phyloP scores from a whole-genome alignment of 2,329 filamentous ascomycete species.

The Cordyceps fumosorosea region DNA sequence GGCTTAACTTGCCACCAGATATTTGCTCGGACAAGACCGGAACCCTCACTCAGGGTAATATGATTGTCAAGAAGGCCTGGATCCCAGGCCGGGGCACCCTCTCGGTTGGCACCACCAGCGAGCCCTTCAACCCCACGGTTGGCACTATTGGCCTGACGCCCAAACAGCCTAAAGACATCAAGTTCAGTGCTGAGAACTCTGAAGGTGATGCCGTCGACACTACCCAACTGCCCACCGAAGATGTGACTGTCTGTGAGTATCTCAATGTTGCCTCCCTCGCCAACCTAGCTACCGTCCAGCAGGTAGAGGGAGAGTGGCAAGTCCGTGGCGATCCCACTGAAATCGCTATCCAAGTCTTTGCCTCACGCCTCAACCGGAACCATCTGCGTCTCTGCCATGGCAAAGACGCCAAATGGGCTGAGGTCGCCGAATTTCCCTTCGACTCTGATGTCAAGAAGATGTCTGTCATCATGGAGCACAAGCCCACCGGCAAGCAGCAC shows the following conservation, averaged over 20 bases:
- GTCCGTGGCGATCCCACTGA: constrained; percentile 60
- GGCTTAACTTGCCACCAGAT: constrained; percentile 26
- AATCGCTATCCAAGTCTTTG: constrained; percentile 70
- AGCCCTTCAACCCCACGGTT: constrained; percentile 51
- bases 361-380: constrained; percentile 60
- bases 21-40: constrained; percentile 54
- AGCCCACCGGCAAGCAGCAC: constrained; percentile 33
- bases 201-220: constrained; percentile 23
- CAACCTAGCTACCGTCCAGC: constrained; percentile 57
- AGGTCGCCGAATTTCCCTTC: constrained; percentile 65
- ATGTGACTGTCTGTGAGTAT: constrained; percentile 44
- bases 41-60: constrained; percentile 46
- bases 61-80: constrained; percentile 48
- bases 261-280: constrained; percentile 59
- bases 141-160: constrained; percentile 38
- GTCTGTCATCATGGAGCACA: constrained; percentile 59
- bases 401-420: constrained; percentile 44
- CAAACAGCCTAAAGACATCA: constrained; percentile 29
- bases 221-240: constrained; percentile 34
- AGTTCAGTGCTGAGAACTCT: constrained; percentile 21
- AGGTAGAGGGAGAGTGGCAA: constrained; percentile 49
- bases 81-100: constrained; percentile 42
- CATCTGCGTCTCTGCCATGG: constrained; percentile 44
- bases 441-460: constrained; percentile 72
- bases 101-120: constrained; percentile 40